Percentiles rank a stretch among this genome's conserved stretches.
These are phyloP conservation scores for Barbatosphaeria neglecta DNA, from an alignment of 495 filamentous ascomycete species.

Conservation along the genomic window DNA sequence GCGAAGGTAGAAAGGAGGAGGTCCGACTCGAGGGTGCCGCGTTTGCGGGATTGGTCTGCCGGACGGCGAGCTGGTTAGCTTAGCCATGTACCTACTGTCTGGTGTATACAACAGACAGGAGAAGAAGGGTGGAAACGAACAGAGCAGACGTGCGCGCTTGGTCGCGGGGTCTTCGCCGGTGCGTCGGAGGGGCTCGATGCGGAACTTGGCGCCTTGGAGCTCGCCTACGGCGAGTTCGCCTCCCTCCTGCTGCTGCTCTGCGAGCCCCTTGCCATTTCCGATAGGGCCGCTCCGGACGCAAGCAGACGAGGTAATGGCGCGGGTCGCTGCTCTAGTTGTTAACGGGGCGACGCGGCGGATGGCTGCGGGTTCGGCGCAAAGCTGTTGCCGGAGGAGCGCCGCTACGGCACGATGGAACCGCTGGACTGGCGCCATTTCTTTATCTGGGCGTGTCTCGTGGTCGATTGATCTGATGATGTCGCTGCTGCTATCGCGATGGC, in stretches of 20 bases:
- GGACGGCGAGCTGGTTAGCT: slow-evolving; percentile 1
- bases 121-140: slow-evolving; percentile 40
- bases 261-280: neutral
- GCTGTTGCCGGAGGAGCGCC: no score
- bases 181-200: slow-evolving; percentile 75
- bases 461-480: no score
- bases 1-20: slow-evolving; percentile 95
- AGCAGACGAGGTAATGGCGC: neutral
- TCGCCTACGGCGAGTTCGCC: slow-evolving; percentile 78
- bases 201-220: slow-evolving; percentile 78
- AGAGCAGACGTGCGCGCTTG: slow-evolving; percentile 80
- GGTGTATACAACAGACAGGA: neutral
- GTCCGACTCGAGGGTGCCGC: slow-evolving; percentile 90
- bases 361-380: no score
- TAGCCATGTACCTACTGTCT: neutral
- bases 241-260: slow-evolving; percentile 3
- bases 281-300: neutral
- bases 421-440: no score
- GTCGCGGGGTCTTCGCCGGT: slow-evolving; percentile 70
- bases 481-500: no score
- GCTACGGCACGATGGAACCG: no score
- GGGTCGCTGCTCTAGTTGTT: no score
- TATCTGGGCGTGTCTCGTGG: no score
- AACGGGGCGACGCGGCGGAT: no score
- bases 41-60: slow-evolving; percentile 89